phyloP scores from a whole-genome alignment of 768 basidiomycete species.

The Phaffia australis region DNA sequence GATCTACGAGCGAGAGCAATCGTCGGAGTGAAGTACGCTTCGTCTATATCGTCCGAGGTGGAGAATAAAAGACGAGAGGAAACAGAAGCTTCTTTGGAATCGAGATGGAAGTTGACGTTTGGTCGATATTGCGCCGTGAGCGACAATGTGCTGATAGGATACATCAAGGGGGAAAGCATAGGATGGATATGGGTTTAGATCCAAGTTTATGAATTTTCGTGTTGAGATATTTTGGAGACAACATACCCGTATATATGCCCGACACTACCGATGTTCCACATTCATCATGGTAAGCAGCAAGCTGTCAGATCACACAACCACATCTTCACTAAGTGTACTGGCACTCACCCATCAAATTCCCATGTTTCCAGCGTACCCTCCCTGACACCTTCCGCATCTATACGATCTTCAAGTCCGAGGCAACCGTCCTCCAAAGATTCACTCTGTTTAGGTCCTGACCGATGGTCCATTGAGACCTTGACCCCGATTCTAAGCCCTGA shows the following conservation, averaged over 20 bases:
- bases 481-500: conserved; percentile 12
- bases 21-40: conserved; percentile 17
- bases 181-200: not conserved
- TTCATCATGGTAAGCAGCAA: too few relatives aligned
- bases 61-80: conserved; percentile 9
- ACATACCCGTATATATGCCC: conserved; percentile 20
- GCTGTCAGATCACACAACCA: too few relatives aligned
- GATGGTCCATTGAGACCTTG: conserved; percentile 6
- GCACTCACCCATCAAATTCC: conserved; percentile 8
- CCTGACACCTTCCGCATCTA: conserved; percentile 6
- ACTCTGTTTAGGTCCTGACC: not conserved
- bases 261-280: not conserved
- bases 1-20: conserved; percentile 4
- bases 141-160: not conserved
- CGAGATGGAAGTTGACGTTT: conserved; percentile 13
- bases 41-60: not conserved
- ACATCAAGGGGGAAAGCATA: not conserved
- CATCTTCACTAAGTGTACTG: too few relatives aligned
- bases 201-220: not conserved
- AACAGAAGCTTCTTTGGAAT: conserved; percentile 15
- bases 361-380: conserved; percentile 6
- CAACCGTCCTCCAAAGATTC: not conserved
- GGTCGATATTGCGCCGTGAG: conserved; percentile 8
- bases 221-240: not conserved
- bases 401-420: conserved; percentile 5